Evolutionary conservation across 2,329 filamentous ascomycete genomes (phyloP), one percentile per base, ranked within the genome.

Genomic region (Pseudogymnoascus sp.): DNA sequence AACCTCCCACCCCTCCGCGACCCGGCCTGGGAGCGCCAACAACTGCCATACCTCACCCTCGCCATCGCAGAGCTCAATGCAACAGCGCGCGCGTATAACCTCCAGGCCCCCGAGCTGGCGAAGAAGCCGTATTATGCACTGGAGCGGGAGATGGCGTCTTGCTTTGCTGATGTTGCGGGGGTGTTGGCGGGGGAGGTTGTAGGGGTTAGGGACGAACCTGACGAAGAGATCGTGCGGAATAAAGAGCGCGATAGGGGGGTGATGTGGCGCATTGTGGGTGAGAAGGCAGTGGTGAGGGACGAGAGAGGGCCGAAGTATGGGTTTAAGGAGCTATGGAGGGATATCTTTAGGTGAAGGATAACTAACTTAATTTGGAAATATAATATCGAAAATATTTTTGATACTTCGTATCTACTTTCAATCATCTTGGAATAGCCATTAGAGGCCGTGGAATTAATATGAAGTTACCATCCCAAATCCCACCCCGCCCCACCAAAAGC

Each of bases 41-140:
- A 97, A 74, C 76, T 78, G 3, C 80, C 86, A 6, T 97, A 96
- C 76, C 86, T 93, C 73, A 84, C 82, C 40, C 81, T 95, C 4
- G 85, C 90, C 4, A 83, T 99, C 67, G 82, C 83, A 56, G 86
- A 90, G 63, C 84, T 97, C 63, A 97, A 97, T 75, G 75, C 77
- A 31, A 80, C 96, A 59, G 88, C 91, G 6, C 85, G 95, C 26
- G 90, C 90, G 13, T 99, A 99, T 79, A 97, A 97, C 70, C 83
- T 97, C 2, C 93, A 96, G 86, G 93, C 95, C 0, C 95, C 95
- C 0, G 88, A 91, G 62, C 81, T 96, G 1, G 93, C 93, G 2
- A 96, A 95, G 76, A 96, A 96, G 74, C 91, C 93, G 0, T 97
- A 97, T 74, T 92, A 91, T 72, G 87, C 82, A 1, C 83, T 97